Evolutionary conservation across 2,329 filamentous ascomycete genomes (phyloP), one percentile per base, ranked within the genome.

Genomic region (Aspergillus sp.): DNA sequence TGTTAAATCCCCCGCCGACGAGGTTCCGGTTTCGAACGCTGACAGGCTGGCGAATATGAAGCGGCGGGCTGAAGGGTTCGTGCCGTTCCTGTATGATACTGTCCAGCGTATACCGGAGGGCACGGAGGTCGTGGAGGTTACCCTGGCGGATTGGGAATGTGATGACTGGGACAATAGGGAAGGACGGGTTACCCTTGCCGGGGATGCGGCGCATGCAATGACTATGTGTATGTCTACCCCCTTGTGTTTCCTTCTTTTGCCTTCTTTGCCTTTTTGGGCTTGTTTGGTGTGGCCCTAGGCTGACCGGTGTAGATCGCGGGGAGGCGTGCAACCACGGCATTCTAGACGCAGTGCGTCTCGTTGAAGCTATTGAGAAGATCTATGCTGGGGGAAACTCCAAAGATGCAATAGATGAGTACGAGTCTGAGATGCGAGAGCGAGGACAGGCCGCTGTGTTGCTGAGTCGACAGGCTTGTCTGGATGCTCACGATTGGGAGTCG

Each of bases 41-140:
- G 74, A 61, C 24, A 67, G 75, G 3, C 57, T 80, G 18, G 62
- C 60, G 22, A 72, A 74, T 56, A 80, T 81, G 78, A 78, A 76
- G 59, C 63, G 61, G 17, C 55, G 67, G 5, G 61, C 66, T 0
- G 45, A 57, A 1, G 64, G 60, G 11, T 73, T 71, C 42, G 64
- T 62, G 0, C 57, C 61, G 0, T 65, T 65, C 12, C 52, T 73
- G 12, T 58, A 59, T 24, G 50, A 63, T 2, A 56, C 63, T 1
- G 63, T 71, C 0, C 54, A 70, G 24, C 39, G 51, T 0, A 68
- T 73, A n/a, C 69, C 70, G 0, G 57, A 57, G 15, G 68, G 57
- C 1, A 69, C 70, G 2, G 56, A 59, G 2, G 68, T 71, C 0
- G 53, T 64, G 8, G 66, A 68, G 45, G 66, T 73, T 18, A 70